Base-by-base conservation (phyloP, 768 basidiomycete species). In the Epithele typhae region DNA sequence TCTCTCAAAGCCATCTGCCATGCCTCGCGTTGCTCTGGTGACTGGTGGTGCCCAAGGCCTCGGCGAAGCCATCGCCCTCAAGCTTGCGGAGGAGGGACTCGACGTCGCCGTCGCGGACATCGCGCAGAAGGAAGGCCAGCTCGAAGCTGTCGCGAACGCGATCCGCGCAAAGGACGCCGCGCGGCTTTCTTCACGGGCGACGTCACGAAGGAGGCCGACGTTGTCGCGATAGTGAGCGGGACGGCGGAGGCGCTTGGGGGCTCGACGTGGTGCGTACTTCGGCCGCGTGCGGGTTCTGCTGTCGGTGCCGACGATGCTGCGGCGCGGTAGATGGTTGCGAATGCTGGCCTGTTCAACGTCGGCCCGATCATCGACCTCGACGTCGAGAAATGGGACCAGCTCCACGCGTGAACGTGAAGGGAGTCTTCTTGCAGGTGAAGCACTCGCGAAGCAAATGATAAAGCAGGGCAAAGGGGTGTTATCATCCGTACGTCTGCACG, bases 261-360 rank as follows among this genome's bases (percentile, higher is more conserved):
- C 52, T 80, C 14, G 73, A 79, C 51, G 72, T 76, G 17, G 77
- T 78, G 43, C 48, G 75, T 57, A 12, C 8, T 4, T 23, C 19
- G n/a, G n/a, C n/a, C n/a, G n/a, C 35, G 8, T 30, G 27, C 8
- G 35, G 35, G 8, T 17, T 36, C 12, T 36, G 35, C 35, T 7
- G 19, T n/a, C 4, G n/a, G 19, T 25, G 27, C 27, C 27, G 14
- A 7, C 27, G 8, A 14, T 30, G 27, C 8, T 30, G 7, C 27
- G 7, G 7, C 8, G 27, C 5, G n/a, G 6, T 37, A 63, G 61
- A 62, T 63, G 58, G 50, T 63, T 7, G 61, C 61, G 7, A 63
- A 63, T 40, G 61, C 61, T 6, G 61, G 58, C 4, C 43, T 59
- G 48, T 51, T 33, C 5, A 9, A 37, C 25, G 23, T 25, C 24